A percentile compares a stretch with the other conserved stretches of the same genome.
Conservation (phyloP, 106 monocot species). For the Dendrobium catenatum region DNA sequence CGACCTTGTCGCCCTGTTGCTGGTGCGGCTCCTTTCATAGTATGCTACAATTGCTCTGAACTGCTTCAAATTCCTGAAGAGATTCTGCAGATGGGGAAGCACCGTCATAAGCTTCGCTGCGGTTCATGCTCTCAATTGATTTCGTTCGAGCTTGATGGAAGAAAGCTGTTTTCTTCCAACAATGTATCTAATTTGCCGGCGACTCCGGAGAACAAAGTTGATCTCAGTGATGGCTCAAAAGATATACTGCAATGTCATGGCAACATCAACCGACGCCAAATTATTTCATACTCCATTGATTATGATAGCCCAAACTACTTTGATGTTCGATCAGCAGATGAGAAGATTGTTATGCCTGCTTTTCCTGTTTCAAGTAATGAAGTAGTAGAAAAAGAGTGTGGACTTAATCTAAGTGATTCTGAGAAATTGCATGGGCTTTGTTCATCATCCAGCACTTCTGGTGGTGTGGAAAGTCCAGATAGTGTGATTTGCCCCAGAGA, state of each 20-base stretch:
- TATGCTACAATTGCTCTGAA: constrained; percentile 78
- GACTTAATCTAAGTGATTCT: constrained; percentile 29
- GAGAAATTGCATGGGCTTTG: constrained; percentile 48
- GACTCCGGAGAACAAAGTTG: constrained; percentile 10
- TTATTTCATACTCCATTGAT: constrained; percentile 23
- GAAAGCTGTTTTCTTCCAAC: constrained; percentile 29
- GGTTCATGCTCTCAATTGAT: constrained; percentile 69
- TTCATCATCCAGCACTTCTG: constrained; percentile 34
- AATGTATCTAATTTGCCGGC: constrained; percentile 9
- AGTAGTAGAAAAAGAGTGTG: constrained; percentile 35
- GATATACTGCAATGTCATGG: constrained; percentile 2
- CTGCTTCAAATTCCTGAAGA: constrained; percentile 60
- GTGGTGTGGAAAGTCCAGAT: constrained; percentile 37
- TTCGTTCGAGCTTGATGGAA: constrained; percentile 53
- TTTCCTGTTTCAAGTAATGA: constrained; percentile 35
- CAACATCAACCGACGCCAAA: constrained; percentile 14
- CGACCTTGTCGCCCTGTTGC: constrained; percentile 51
- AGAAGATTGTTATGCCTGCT: constrained; percentile 52
- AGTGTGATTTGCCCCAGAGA: constrained; percentile 44
- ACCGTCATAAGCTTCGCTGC: constrained; percentile 52
- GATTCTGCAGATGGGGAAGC: constrained; percentile 24
- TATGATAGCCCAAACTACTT: constrained; percentile 22
- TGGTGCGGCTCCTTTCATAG: constrained; percentile 74
- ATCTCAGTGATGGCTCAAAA: constrained; percentile 6
- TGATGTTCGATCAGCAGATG: constrained; percentile 27